Evolutionary conservation across 1,284 basidiomycete genomes (phyloP).

Genomic region (Boletus sp.): DNA sequence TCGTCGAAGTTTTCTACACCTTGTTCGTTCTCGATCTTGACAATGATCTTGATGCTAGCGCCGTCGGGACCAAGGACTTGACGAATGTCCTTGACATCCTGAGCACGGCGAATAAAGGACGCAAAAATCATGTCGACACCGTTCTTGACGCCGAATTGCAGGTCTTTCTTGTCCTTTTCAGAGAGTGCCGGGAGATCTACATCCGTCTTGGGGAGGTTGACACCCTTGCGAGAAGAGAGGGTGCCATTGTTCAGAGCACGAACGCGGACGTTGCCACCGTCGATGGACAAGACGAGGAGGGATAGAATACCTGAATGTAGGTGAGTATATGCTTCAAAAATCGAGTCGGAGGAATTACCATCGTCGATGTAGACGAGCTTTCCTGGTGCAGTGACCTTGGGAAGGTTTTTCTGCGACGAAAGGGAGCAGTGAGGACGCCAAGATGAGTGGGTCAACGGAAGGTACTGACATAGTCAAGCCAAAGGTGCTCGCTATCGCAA

Average conservation of each 20-base stretch:
- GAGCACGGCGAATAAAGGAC: constrained; percentile 91
- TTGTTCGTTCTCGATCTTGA: constrained; percentile 98
- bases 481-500: constrained; percentile 82
- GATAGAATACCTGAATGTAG: constrained; percentile 73
- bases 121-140: constrained; percentile 99
- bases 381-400: constrained; percentile 92
- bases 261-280: constrained; percentile 78
- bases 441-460: constrained; percentile 11
- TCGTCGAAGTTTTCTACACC: constrained; percentile 97
- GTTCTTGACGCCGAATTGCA: constrained; percentile 95
- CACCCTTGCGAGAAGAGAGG: constrained; percentile 96
- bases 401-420: constrained; percentile 70
- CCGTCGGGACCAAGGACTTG: constrained; percentile 88
- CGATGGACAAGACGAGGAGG: constrained; percentile 86
- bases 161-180: constrained; percentile 95
- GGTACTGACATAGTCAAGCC: constrained; percentile 81
- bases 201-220: constrained; percentile 97
- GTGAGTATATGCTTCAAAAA: constrained; percentile 7
- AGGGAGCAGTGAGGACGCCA: constrained; percentile 9
- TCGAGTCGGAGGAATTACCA: constrained; percentile 45
- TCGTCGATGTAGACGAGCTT: constrained; percentile 98
- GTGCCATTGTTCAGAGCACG: constrained; percentile 91
- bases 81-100: constrained; percentile 91
- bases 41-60: constrained; percentile 93
- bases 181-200: constrained; percentile 98